Base-by-base conservation (phyloP, 2,329 filamentous ascomycete genomes). In the Penicillium digitatum region DNA sequence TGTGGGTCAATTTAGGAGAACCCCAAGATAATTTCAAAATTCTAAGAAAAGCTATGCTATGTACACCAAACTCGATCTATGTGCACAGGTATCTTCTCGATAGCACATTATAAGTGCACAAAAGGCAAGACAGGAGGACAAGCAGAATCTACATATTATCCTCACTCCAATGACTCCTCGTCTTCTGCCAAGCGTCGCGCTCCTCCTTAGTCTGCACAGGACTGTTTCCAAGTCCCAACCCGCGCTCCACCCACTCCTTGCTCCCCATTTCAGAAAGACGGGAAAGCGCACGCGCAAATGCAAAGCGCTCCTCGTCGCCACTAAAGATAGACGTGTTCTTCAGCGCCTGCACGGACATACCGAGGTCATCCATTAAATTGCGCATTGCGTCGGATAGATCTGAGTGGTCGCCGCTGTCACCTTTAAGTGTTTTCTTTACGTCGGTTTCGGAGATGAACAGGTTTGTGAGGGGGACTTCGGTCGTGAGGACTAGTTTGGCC, bases 281-380 rank as follows among this genome's bases (percentile, higher is more conserved):
- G 51, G 87, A 92, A 63, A 97, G 73, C 1, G 94, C 94, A 51
- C 94, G 80, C 24, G 91, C 91, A 78, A 99, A 99, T 0, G 94
- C 94, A 77, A 99, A 99, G 0, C 90, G 84, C 75, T 99, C 94
- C 77, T 99, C 94, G 55, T 96, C 94, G 38, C 94, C 94, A 1
- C 87, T 89, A 72, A 99, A 99, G 37, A 97, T 83, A 62, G 83
- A 89, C 39, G 87, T 90, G 62, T 86, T 87, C 77, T 95, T 95
- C 65, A 99, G 79, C 73, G 89, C 87, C 47, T 86, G 81, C 77
- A 94, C 92, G 65, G 88, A 92, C 76, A 91, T 83, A 37, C 90
- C 90, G 44, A 96, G 75, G 68, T 96, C 90, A 65, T 96, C 90
- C 83, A 96, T 89, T 66, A 95, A 81, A 67, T 84, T 85, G 56